Evolutionary conservation across 2,329 filamentous ascomycete species (phyloP), one percentile per base, ranked within the genome.

Genomic region (Botryotinia narcissicola): DNA sequence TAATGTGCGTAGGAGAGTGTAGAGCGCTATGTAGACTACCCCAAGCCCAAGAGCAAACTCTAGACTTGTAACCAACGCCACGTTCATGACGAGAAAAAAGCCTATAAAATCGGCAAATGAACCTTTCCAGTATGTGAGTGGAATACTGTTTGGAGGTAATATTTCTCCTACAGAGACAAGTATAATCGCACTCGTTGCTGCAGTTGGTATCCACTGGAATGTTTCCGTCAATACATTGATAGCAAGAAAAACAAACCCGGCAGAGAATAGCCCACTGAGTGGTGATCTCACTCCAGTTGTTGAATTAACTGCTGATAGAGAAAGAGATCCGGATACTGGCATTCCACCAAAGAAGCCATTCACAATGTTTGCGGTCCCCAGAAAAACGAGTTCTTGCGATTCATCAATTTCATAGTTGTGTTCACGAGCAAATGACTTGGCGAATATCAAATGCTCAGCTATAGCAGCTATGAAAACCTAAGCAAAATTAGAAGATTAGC

Each of bases 151-250:
- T 4, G 61, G 62, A 35, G 62, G 70, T 22, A 60, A 7, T 16
- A 5, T 57, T 40, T 72, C 48, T 29, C 8, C n/a, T 9, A 60
- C 70, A 4, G 61, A 57, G 37, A 75, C 51, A 22, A 77, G 35
- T 75, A 92, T 91, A 74, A 92, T 90, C 3, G 89, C 90, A 0
- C 90, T 86, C 1, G 92, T 83, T 0, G 88, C 90, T 0, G 89
- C 85, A 76, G 90, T 90, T 1, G 90, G 90, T n/a, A 92, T 89
- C 88, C 89, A 92, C 81, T 89, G 91, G 0, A 92, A 84, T 0
- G 87, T 86, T 0, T 86, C 87, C 0, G 87, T 87, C 54, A 91
- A 85, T 74, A 89, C 85, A 78, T 89, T 91, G 40, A 92, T 86
- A 32, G 86, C 88, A 1, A 91, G 80, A 12, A 92, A 82, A 29